Conservation (phyloP, 75 land plant species). For the Azolla pinnata region DNA sequence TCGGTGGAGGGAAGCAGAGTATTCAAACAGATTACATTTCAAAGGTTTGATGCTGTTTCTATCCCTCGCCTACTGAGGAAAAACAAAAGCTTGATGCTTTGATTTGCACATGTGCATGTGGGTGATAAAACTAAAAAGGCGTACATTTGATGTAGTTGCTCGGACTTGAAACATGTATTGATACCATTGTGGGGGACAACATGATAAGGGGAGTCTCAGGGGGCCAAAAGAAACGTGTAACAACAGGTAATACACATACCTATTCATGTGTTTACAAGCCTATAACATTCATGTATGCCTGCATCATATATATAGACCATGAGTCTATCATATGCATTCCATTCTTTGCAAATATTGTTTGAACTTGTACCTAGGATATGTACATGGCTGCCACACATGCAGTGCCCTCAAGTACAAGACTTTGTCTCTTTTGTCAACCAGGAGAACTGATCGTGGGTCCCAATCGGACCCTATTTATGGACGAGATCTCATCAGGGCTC, state of each 20-base stretch:
- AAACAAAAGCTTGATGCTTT: neutral
- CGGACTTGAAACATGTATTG: slow-evolving; percentile 18
- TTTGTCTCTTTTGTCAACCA: neutral
- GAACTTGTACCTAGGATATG: neutral
- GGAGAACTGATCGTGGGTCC: slow-evolving; percentile 15
- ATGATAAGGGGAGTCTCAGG: slow-evolving; percentile 20
- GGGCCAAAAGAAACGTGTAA: slow-evolving; percentile 20
- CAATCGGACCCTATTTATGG: slow-evolving; percentile 8
- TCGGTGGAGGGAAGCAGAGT: slow-evolving; percentile 15
- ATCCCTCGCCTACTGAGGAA: too few relatives aligned
- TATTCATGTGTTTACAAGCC: neutral
- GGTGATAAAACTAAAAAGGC: too few relatives aligned
- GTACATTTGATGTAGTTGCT: slow-evolving; percentile 5
- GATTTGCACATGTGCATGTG: neutral
- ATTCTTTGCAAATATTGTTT: neutral
- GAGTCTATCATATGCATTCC: neutral
- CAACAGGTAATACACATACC: slow-evolving; percentile 14
- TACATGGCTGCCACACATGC: neutral
- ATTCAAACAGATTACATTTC: slow-evolving; percentile 19
- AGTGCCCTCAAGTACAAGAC: neutral
- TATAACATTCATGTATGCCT: neutral
- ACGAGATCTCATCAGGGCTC: slow-evolving; percentile 17
- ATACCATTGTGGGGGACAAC: slow-evolving; percentile 19
- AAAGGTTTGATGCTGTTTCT: too few relatives aligned
- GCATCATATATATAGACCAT: neutral